phyloP scores from a whole-genome alignment of 129 eudicot species.

The Solidago caesia region DNA sequence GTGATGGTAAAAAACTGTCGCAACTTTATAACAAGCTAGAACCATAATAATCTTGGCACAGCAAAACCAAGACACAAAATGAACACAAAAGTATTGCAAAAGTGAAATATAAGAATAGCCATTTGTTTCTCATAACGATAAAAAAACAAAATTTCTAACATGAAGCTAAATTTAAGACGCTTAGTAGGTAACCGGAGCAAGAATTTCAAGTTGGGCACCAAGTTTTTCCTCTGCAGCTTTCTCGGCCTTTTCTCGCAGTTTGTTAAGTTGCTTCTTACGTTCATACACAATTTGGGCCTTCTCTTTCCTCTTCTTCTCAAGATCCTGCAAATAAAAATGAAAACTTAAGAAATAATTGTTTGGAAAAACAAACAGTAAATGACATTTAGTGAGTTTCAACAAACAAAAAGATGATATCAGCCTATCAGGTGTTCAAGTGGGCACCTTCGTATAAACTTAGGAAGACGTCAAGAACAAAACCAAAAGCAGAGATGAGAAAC shows the following conservation, averaged over 20 bases:
- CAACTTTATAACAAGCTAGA: not conserved
- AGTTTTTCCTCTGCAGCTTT: conserved; percentile 74
- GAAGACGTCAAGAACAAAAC: no score
- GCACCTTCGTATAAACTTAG: no score
- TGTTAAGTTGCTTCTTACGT: conserved; percentile 42
- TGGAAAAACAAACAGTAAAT: no score
- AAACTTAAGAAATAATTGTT: no score
- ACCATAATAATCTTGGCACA: conserved; percentile 5
- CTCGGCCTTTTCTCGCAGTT: conserved; percentile 66
- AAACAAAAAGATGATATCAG: no score
- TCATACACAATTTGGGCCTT: conserved; percentile 51
- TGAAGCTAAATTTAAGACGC: conserved; percentile 25
- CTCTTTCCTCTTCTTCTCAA: conserved; percentile 86
- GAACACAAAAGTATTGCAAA: conserved; percentile 35
- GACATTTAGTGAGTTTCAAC: no score
- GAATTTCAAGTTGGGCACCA: conserved; percentile 66
- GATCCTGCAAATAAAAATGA: conserved; percentile 42
- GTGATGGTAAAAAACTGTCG: not conserved
- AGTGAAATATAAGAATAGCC: conserved; percentile 26
- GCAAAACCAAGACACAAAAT: conserved; percentile 12
- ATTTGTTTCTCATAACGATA: not conserved
- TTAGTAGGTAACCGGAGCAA: conserved; percentile 70
- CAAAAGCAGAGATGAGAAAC: no score
- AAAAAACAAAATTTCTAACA: conserved; percentile 22
- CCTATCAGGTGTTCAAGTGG: no score